Percentiles rank a stretch among this genome's conserved stretches.
Evolutionary conservation across 2,329 filamentous ascomycete species (phyloP).

Genomic region (Rasamsonia emersonii): DNA sequence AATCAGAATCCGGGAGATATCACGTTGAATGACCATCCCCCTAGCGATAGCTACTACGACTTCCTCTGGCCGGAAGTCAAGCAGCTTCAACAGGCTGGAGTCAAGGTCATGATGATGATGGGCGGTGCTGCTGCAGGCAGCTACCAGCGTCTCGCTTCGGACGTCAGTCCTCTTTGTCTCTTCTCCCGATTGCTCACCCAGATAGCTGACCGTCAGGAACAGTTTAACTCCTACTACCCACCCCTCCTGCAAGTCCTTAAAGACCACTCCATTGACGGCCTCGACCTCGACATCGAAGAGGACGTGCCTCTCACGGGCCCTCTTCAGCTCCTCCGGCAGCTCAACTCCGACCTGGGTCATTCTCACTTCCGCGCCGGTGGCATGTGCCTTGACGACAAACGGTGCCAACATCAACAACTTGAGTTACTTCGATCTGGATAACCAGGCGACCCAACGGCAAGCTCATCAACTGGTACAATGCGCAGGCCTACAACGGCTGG

Average conservation of each 20-base stretch:
- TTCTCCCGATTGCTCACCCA: not conserved
- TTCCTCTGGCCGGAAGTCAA: constrained; percentile 42
- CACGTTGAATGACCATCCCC: constrained; percentile 44
- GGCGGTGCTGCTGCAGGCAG: constrained; percentile 46
- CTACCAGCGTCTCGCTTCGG: constrained; percentile 26
- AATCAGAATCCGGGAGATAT: constrained; percentile 40
- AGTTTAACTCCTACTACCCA: constrained; percentile 42
- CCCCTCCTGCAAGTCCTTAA: constrained; percentile 26
- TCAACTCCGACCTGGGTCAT: constrained; percentile 62
- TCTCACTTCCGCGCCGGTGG: constrained; percentile 66
- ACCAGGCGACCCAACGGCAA: constrained; percentile 40
- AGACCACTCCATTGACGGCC: constrained; percentile 30
- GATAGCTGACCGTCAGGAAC: not conserved
- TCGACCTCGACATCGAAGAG: constrained; percentile 42
- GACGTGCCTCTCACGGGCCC: constrained; percentile 19
- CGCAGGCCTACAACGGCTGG: constrained; percentile 78
- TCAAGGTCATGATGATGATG: constrained; percentile 47
- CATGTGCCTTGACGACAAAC: constrained; percentile 51
- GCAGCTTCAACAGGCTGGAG: constrained; percentile 41
- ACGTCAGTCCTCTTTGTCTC: constrained; percentile 15
- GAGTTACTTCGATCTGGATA: constrained; percentile 60
- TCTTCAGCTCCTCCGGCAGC: constrained; percentile 38
- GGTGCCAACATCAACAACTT: constrained; percentile 58
- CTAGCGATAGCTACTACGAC: constrained; percentile 10
- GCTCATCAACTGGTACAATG: constrained; percentile 67